Evolutionary conservation across 805 yeast genomes (phyloP), one percentile per base, ranked within the genome.

Genomic region (Kregervanrija pseudodelftensis): DNA sequence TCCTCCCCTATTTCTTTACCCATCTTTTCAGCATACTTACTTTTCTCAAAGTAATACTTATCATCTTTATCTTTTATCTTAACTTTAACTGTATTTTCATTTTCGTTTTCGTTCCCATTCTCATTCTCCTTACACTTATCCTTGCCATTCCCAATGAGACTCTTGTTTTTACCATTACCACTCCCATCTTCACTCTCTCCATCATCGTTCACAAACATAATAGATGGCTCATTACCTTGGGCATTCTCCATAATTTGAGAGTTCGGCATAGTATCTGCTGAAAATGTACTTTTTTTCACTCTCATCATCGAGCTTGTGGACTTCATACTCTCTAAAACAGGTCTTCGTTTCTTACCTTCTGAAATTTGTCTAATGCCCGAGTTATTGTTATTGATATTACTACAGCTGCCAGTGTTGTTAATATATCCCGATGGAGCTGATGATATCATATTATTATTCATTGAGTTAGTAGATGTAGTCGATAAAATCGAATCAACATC

Each of bases 251-350:
- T 64, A 1, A 84, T 72, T 48, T 73, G 78, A 0, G 91, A 77
- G 48, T 77, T 73, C 1, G 93, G 93, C 41, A 84, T 71, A 40
- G 83, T 80, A 37, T 79, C 82, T 2, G 91, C 82, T 33, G 85
- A 77, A 52, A 85, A 49, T 8, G 51, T 49, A 31, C 51, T 43
- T 32, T 39, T 36, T 16, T 32, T 41, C 37, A 42, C 40, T 81
- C 39, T 33, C 16, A 31, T 31, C 15, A 36, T 44, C 1, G 61
- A 56, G 16, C 41, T 45, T 1, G 53, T 47, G 3, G 61, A 54
- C 30, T 51, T 50, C 28, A 57, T 42, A n/a, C 51, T 44, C 8
- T 47, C 47, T 36, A 57, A 44, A 11, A 47, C 33, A 2, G 64
- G 61, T 37, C 54, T 46, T 8, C 28, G 28, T 22, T 22, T 32